Base-by-base conservation (phyloP, 2,329 filamentous ascomycete species). In the Clarireedia hainanense region DNA sequence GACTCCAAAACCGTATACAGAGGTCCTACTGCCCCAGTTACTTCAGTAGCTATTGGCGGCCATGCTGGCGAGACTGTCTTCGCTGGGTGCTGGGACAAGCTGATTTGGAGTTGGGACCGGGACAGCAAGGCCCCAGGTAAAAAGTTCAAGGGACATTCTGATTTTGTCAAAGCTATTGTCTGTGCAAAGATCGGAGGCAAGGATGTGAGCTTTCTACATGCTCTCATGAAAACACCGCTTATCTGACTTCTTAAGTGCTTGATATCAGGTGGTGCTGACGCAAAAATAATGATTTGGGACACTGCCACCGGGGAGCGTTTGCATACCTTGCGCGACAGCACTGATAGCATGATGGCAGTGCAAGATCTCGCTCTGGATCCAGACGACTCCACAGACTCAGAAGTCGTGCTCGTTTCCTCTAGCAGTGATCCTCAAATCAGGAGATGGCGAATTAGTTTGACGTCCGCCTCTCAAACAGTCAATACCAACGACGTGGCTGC, bases 61-160 rank as follows among this genome's bases (percentile, higher is more conserved):
- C 69, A 75, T 4, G 73, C 73, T 26, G 76, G 75, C 58, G 72
- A 70, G 50, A 86, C 79, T 1, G 68, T 96, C 10, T 96, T 90
- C 70, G 90, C 90, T 24, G 92, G 91, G 36, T 94, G 86, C 57
- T 99, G 94, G 94, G 92, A 99, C 73, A 96, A 95, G 73, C 80
- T 83, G 20, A 80, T 97, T 57, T 96, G 91, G 85, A 88, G 86
- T 34, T 96, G 90, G 88, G 79, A 88, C 64, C 74, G 86, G 34
- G 74, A 77, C 17, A 81, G 81, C 3, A 76, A 75, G 45, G 69
- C 75, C 30, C 72, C 75, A 1, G 75, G 74, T n/a, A 78, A 74
- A 59, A 84, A 77, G 60, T 91, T 85, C 63, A 79, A 80, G 57
- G 91, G 90, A 4, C 92, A 97, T 70, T 77, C 80, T 1, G 94